Evolutionary conservation across 2,329 filamentous ascomycete species (phyloP), one percentile per base, ranked within the genome.

Genomic region (Graphilbum ipis-grandicollis): DNA sequence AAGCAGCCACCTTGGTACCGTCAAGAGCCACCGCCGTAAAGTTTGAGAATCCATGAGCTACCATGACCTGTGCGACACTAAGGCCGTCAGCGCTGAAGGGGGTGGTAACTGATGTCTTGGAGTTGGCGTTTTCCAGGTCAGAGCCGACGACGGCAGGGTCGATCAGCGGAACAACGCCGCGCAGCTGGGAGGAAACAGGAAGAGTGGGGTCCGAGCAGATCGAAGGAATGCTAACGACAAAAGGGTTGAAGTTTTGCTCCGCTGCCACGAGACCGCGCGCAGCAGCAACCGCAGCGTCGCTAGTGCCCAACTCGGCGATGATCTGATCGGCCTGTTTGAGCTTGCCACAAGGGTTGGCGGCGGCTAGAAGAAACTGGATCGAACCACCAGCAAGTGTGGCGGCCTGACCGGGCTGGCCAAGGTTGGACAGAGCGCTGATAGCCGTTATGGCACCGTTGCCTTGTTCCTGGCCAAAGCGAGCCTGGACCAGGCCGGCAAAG

Each of bases 121-220:
- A 71, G 51, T 75, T 68, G 41, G 68, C 65, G 43, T 79, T 79
- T 50, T 72, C 69, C 10, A 58, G 47, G 38, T 65, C 71, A 18
- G 68, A 57, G 39, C 66, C 70, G 35, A 48, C 58, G 29, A 79
- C 72, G 42, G 56, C 68, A 3, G 77, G 75, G 51, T 81, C 77
- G 42, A 81, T 66, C 14, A 76, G 60, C 19, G 76, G 75, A 4
- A 78, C 62, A 39, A 82, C 73, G 43, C 77, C 77, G 31, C 76
- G 64, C 23, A 81, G 68, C 38, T 62, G 63, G 19, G 56, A 54
- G 8, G 70, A 78, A 23, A 60, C 66, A 10, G 77, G 77, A 2
- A 82, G 66, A 19, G 62, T 57, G 2, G 73, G 56, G 44, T 81
- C 72, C 28, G 60, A 65, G 55, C 77, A 81, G 50, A 82, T 67